Evolutionary conservation across 176 grass and related monocot genomes (phyloP), one percentile per base, ranked within the genome.

Genomic region (Rhynchospora breviuscula): DNA sequence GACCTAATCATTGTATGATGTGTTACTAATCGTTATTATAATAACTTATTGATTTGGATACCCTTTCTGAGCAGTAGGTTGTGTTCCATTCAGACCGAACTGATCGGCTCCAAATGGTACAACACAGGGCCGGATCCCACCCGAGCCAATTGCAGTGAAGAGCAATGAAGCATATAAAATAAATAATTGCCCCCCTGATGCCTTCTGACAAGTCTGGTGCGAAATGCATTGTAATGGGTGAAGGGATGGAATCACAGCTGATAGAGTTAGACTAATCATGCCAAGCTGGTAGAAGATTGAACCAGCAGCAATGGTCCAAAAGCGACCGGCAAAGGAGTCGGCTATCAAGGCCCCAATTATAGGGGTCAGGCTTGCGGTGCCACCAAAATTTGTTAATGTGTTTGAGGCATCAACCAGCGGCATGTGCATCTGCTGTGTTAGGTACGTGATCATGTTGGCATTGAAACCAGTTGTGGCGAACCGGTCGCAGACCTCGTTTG

Each of bases 51-150:
- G 17, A 11, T 18, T 63, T 81, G 14, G 61, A 6, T 82, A 82
- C 80, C 80, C 80, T 82, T 0, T 67, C 25, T 63, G 66, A 35
- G 14, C 54, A 29, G 35, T 29, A 66, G 83, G 26, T 59, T 86
- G 49, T n/a, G 44, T 43, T 74, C 35, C 79, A 73, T 90, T 58
- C 13, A 91, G 85, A 58, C 85, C 88, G 29, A 97, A 63, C 84
- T 97, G 91, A 81, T 97, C 94, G 13, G 94, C 94, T 44, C 91
- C 94, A 52, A 97, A 94, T 1, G 91, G 86, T 73, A 94, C 87
- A 29, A 83, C 73, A 79, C 94, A 97, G 31, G 94, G 94, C 9
- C 91, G 88, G 72, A 92, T 90, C 75, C 91, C 94, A 3, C 90
- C 94, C 0, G 91, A 65, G 56, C 94, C 94, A 12, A 97, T 63